Conservation (phyloP, 176 grass and related monocot species). For the Hyparrhenia diplandra region DNA sequence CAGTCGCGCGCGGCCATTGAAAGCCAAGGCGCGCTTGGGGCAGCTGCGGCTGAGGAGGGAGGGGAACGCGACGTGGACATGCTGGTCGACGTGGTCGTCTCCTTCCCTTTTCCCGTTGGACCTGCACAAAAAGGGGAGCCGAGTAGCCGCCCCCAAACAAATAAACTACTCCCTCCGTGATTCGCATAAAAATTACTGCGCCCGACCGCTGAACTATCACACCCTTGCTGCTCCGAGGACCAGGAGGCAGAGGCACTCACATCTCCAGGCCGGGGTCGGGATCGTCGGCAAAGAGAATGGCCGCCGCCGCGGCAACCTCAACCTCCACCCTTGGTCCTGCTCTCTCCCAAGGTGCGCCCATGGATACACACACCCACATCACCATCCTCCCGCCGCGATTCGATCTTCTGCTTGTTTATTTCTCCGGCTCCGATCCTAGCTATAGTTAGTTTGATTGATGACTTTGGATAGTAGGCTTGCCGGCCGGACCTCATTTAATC, state of each 20-base stretch:
- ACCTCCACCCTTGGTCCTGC: not conserved
- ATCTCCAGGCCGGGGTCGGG: not conserved
- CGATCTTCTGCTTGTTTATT: not conserved
- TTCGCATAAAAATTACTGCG: too few species aligned
- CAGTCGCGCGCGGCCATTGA: not conserved
- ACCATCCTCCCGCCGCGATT: not conserved
- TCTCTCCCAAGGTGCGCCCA: slow-evolving; percentile 19
- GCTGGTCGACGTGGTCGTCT: too few species aligned
- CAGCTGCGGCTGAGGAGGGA: too few species aligned
- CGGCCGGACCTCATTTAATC: not conserved
- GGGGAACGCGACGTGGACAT: too few species aligned
- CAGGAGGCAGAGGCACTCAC: not conserved
- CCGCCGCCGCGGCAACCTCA: not conserved
- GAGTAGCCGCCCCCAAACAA: too few species aligned
- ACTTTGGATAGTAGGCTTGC: not conserved
- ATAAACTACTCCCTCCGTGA: too few species aligned
- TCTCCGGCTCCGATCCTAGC: not conserved
- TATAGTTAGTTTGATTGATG: not conserved
- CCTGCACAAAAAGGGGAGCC: too few species aligned
- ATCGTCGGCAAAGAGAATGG: not conserved
- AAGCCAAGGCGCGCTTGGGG: not conserved
- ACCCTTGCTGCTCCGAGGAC: too few species aligned
- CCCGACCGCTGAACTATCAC: not conserved
- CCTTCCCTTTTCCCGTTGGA: too few species aligned
- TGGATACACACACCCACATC: not conserved